Conservation (phyloP, 495 filamentous ascomycete genomes). For the Annulohypoxylon stygium region DNA sequence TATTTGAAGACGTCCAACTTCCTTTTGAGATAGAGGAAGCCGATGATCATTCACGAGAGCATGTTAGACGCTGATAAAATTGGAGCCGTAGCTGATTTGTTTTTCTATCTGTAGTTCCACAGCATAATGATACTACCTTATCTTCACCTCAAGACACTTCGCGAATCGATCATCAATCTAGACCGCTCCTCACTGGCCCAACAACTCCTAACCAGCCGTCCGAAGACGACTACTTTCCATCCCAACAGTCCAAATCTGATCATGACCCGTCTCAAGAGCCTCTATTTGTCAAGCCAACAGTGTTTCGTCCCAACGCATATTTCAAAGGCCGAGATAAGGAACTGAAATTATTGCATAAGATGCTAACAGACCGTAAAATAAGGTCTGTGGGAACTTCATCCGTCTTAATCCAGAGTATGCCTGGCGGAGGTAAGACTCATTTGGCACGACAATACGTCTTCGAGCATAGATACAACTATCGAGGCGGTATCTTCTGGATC, state of each 20-base stretch:
- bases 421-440: constrained; percentile 86
- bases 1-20: constrained; percentile 48
- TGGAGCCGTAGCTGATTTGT: constrained; percentile 50
- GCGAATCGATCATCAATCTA: constrained; percentile 50
- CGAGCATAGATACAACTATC: constrained; percentile 72
- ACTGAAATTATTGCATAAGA: constrained; percentile 73
- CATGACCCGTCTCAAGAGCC: constrained; percentile 51
- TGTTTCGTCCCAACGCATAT: constrained; percentile 81
- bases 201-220: constrained; percentile 43
- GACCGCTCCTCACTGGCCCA: constrained; percentile 46
- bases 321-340: constrained; percentile 83
- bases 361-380: constrained; percentile 73
- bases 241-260: constrained; percentile 50
- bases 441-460: constrained; percentile 87
- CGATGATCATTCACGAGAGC: constrained; percentile 43
- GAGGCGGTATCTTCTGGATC: constrained; percentile 86
- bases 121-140: constrained; percentile 56
- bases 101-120: constrained; percentile 52
- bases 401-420: constrained; percentile 77
- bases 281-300: constrained; percentile 77
- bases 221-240: constrained; percentile 50
- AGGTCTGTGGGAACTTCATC: constrained; percentile 73
- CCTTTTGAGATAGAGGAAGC: constrained; percentile 53
- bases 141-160: constrained; percentile 47
- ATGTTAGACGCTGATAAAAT: constrained; percentile 48